phyloP scores from a whole-genome alignment of 768 basidiomycete species.

The Boletellus ananas region DNA sequence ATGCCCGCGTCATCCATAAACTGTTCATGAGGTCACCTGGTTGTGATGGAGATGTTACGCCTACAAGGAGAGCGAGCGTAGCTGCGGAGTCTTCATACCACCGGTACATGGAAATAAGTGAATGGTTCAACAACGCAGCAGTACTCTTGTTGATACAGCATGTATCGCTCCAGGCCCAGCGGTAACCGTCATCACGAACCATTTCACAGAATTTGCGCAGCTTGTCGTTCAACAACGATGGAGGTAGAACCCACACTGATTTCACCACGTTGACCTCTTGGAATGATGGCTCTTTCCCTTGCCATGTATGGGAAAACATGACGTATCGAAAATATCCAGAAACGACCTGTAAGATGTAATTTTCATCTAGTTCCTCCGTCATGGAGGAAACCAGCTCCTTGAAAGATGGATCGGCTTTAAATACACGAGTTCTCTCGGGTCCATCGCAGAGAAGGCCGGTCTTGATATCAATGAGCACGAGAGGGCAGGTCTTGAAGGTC shows the following conservation, averaged over 20 bases:
- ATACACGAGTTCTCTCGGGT: constrained; percentile 3
- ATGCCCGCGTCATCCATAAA: constrained; percentile 11
- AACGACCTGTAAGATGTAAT: constrained; percentile 2
- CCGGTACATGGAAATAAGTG: constrained; percentile 8
- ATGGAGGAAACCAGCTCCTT: constrained; percentile 10
- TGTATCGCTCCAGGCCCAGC: constrained; percentile 14
- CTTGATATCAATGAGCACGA: constrained; percentile 8
- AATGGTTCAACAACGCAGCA: neutral
- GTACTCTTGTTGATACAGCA: constrained; percentile 10
- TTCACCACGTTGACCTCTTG: constrained; percentile 8
- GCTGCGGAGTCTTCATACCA: constrained; percentile 8
- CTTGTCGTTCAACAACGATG: constrained; percentile 3
- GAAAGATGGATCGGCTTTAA: constrained; percentile 6
- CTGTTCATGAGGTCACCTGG: constrained; percentile 3
- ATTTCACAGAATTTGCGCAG: constrained; percentile 9
- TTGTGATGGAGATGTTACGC: constrained; percentile 1
- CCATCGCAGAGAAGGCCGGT: constrained; percentile 8
- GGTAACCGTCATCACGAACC: constrained; percentile 6
- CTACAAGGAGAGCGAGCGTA: constrained; percentile 4
- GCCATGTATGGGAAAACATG: constrained; percentile 14
- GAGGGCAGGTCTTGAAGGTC: constrained; percentile 4
- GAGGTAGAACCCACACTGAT: constrained; percentile 6
- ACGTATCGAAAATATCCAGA: constrained; percentile 12
- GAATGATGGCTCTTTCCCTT: constrained; percentile 14
- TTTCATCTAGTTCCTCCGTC: constrained; percentile 7